Evolutionary conservation across 129 eudicot genomes (phyloP), one percentile per base, ranked within the genome.

Genomic region (Flaveria ramosissima): DNA sequence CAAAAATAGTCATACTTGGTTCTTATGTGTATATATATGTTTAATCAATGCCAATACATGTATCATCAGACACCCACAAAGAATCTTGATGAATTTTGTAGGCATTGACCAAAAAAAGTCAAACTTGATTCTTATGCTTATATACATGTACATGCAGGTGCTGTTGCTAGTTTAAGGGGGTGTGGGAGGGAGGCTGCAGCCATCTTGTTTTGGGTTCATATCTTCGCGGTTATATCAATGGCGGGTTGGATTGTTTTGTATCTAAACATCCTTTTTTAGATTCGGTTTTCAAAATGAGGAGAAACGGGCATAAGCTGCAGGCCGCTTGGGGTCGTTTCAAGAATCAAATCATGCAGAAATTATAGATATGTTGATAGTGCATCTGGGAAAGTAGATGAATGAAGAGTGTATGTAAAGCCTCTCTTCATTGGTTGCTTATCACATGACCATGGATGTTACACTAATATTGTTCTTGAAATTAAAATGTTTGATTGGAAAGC

Each of bases 171-270:
- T 77, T 84, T 94, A 48, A 82, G 98, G 86, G 98, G 98, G 7
- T 94, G 98, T 73, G 98, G 98, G 24, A 91, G 79, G 73, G 97
- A 94, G 72, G 83, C 98, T 48, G 98, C 97, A 64, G 91, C 98
- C 4, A 86, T 91, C 45, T 83, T 94, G 81, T 94, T 94, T 73
- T 94, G 98, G 98, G 98, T 94, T 84, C 98, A 94, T 80, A 91
- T 94, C 24, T 94, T 87, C 80, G 98, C 98, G 0, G 69, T 91
- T 60, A 59, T 94, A 43, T 85, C 98, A 6, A 94, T 94, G 98
- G 93, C 98, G 39, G 96, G 97, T 27, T 94, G 98, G 98, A 89
- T 94, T 19, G 87, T 89, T 55, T 90, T 94, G 67, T 94, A 91
- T 81, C 63, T 94, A 72, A 90, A 85, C 76, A 72, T 94, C 69